Base-by-base conservation (phyloP, 2,329 filamentous ascomycete genomes). In the Colletotrichum scovillei region DNA sequence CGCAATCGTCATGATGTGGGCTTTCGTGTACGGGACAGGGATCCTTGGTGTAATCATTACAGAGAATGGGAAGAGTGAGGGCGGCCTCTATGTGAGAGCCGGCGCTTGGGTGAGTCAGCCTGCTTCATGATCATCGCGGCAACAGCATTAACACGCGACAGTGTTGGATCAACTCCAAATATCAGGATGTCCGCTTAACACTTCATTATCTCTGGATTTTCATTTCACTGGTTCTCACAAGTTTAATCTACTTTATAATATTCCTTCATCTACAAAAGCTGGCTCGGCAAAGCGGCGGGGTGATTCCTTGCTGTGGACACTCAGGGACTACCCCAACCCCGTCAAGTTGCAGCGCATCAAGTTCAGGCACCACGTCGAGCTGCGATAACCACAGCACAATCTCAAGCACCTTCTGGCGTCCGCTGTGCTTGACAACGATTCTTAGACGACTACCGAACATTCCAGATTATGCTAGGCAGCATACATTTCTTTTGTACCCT, bases 191-290 rank as follows among this genome's bases (percentile, higher is more conserved):
- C 8, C 89, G 91, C 55, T 83, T 93, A 0, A 86, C 86, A 75
- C 86, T 90, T 0, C 91, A 93, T 77, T 93, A 93, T 75, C 81
- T 92, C 38, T 93, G 89, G 88, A 91, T 93, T 67, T 92, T 86
- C 56, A 76, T 86, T 14, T 81, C 80, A 0, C 78, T 87, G 4
- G 78, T 76, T 1, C 74, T 81, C 11, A 87, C 85, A 0, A 79
- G 79, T 0, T 65, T 79, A n/a, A 77, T 87, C 0, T 87, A 87
- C 76, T 68, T 79, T 5, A 75, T 81, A 70, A 84, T 87, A 60
- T 86, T 84, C 75, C 64, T 84, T 52, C 81, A 81, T 42, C 78
- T 85, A 4, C 82, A 84, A 65, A 73, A 73, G 28, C 74, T 78
- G 12, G 75, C 75, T 46, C 58, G 63, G 24, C 60, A 26, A 28